These are phyloP conservation scores for Hyaloscypha finlandica DNA, from an alignment of 495 filamentous ascomycete species.

Conservation along the genomic window DNA sequence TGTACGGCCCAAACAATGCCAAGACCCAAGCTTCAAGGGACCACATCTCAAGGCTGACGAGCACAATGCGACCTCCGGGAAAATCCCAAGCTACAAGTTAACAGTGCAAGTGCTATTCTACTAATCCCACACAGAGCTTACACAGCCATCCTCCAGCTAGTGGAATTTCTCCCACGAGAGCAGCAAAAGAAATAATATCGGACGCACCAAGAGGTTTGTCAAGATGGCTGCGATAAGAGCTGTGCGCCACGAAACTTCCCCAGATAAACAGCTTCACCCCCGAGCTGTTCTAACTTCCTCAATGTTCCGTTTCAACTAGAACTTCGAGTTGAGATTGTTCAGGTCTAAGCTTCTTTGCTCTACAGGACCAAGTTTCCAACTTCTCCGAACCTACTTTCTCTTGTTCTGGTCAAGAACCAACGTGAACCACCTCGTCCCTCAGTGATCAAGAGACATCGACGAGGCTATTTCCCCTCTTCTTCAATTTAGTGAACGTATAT, in stretches of 20 bases:
- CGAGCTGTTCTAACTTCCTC: background rate
- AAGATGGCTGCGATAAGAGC: slow-evolving; percentile 23
- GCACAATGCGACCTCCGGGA: background rate
- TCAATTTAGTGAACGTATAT: background rate
- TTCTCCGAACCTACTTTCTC: background rate
- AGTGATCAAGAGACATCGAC: background rate
- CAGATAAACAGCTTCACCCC: slow-evolving; percentile 13
- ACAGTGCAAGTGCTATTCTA: background rate
- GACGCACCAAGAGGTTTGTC: background rate
- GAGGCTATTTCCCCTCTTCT: background rate
- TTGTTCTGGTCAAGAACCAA: background rate
- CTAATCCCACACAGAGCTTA: background rate
- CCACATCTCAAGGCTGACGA: slow-evolving; percentile 5
- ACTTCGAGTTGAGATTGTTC: background rate
- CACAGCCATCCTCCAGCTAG: background rate
- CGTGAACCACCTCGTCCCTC: background rate
- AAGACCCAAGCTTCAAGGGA: slow-evolving; percentile 4
- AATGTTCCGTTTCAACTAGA: background rate
- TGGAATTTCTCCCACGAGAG: slow-evolving; percentile 4
- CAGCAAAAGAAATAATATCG: slow-evolving; percentile 2
- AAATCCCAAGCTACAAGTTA: background rate
- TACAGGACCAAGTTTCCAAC: background rate
- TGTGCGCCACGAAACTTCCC: slow-evolving; percentile 16
- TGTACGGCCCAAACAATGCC: background rate
- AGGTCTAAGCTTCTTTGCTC: background rate